Base-by-base conservation (phyloP, 2,329 filamentous ascomycete species). In the Cyphellophora attinorum region DNA sequence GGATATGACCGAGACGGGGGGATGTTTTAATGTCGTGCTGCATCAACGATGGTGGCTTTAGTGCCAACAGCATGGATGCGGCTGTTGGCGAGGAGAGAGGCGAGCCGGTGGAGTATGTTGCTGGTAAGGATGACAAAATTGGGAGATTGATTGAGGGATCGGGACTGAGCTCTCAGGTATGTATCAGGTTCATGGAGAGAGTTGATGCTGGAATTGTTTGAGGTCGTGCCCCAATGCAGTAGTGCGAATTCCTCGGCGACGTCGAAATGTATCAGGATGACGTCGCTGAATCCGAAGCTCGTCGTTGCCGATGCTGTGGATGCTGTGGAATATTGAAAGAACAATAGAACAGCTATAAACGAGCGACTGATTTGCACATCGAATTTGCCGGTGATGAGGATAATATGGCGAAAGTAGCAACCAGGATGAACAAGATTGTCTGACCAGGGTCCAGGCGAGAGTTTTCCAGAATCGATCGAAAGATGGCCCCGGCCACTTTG, bases 31-130 rank as follows among this genome's bases (percentile, higher is more conserved):
- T 60, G 49, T 60, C 59, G 54, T 62, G 61, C 52, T 65, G 59
- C 51, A 59, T 55, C 45, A 58, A 57, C 31, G 39, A 45, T 31
- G 42, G 42, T 49, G 65, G 60, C 48, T 67, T 67, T 38, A 68
- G 54, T 47, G 65, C 69, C 56, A 70, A 66, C 58, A 68, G 65
- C 65, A 68, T 68, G 47, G 46, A 47, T 39, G 49, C 49, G 33
- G 45, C 39, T 37, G 41, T 40, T 32, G 27, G 29, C 19, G 29
- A 18, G n/a, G 21, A n/a, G 8, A 25, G 21, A 25, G 21, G 21
- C 21, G 21, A 25, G 21, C 8, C 21, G n/a, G 21, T 25, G n/a
- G 21, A 25, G 21, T 25, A 8, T n/a, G n/a, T n/a, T n/a, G n/a
- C n/a, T 25, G 21, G 21, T 25, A 25, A 25, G 8, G 21, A n/a